Conservation (phyloP, 179 eudicot genomes). For the Camellia oleifera region DNA sequence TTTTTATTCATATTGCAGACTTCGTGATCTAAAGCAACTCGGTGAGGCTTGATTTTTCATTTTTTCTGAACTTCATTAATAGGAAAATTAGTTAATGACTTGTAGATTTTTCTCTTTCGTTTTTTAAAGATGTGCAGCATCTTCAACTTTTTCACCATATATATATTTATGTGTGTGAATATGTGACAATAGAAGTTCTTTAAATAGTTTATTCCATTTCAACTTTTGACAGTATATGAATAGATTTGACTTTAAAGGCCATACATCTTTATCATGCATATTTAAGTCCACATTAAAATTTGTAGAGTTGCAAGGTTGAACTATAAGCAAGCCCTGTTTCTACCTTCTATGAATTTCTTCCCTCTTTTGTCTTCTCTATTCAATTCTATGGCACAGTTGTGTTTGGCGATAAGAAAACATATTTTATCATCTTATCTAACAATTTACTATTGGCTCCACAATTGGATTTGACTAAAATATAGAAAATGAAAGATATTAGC, state of each 20-base stretch:
- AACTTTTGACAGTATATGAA: too few relatives aligned
- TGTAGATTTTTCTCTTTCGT: neutral
- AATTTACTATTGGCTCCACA: neutral
- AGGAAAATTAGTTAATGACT: neutral
- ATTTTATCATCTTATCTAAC: neutral
- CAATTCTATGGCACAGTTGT: neutral
- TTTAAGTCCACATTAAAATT: too few relatives aligned
- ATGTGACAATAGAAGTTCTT: too few relatives aligned
- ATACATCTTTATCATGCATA: too few relatives aligned
- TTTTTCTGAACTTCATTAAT: neutral
- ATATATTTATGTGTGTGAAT: too few relatives aligned
- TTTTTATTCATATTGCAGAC: constrained; percentile 42
- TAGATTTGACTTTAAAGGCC: too few relatives aligned
- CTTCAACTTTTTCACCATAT: neutral
- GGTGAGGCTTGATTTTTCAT: constrained; percentile 37
- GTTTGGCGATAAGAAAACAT: neutral
- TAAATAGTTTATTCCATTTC: too few relatives aligned
- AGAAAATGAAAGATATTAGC: neutral
- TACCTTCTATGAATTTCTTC: neutral
- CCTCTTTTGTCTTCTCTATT: neutral
- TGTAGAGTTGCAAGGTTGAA: too few relatives aligned
- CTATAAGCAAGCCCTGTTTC: too few relatives aligned
- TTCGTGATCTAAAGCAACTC: constrained; percentile 81
- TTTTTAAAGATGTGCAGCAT: constrained; percentile 8
- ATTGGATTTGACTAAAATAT: neutral